Percentiles rank a stretch among this genome's conserved stretches.
Conservation (phyloP, 768 basidiomycete genomes). For the Termitomyces sp. region DNA sequence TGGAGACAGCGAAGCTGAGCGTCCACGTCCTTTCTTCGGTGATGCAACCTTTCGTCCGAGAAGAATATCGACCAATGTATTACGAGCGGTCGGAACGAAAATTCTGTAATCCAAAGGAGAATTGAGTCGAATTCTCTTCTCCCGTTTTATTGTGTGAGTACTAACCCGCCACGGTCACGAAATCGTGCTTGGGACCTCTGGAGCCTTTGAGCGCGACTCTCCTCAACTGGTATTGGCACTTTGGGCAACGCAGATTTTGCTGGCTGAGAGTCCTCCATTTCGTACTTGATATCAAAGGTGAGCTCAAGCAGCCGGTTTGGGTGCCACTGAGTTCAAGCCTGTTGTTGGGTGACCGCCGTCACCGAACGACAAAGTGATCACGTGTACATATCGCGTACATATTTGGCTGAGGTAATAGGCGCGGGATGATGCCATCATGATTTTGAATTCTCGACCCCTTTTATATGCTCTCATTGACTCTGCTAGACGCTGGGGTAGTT, state of each 20-base stretch:
- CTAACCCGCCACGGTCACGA: slow-evolving; percentile 67
- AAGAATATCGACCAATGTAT: slow-evolving; percentile 23
- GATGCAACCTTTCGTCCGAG: slow-evolving; percentile 34
- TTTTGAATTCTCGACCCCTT: not conserved
- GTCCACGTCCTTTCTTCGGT: slow-evolving; percentile 33
- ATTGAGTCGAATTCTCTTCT: not conserved
- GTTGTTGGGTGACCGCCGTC: too few relatives aligned
- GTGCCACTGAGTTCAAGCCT: not conserved
- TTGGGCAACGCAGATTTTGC: slow-evolving; percentile 3
- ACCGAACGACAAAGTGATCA: not conserved
- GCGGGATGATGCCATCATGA: not conserved
- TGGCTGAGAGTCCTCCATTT: slow-evolving; percentile 7
- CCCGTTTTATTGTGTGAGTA: slow-evolving; percentile 4
- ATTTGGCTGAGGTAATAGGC: not conserved
- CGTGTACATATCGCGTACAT: not conserved
- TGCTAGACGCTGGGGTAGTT: not conserved
- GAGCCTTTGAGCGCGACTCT: slow-evolving; percentile 59
- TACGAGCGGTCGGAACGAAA: slow-evolving; percentile 21
- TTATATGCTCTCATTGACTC: not conserved
- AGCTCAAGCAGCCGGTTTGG: not conserved
- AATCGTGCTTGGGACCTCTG: slow-evolving; percentile 66
- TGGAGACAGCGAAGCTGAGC: slow-evolving; percentile 33
- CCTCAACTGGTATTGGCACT: slow-evolving; percentile 37
- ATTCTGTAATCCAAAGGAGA: slow-evolving; percentile 11
- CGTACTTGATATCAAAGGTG: not conserved